These are phyloP conservation scores for Cutaneotrichosporon cutaneum DNA, from an alignment of 1,284 basidiomycete genomes.

Conservation along the genomic window DNA sequence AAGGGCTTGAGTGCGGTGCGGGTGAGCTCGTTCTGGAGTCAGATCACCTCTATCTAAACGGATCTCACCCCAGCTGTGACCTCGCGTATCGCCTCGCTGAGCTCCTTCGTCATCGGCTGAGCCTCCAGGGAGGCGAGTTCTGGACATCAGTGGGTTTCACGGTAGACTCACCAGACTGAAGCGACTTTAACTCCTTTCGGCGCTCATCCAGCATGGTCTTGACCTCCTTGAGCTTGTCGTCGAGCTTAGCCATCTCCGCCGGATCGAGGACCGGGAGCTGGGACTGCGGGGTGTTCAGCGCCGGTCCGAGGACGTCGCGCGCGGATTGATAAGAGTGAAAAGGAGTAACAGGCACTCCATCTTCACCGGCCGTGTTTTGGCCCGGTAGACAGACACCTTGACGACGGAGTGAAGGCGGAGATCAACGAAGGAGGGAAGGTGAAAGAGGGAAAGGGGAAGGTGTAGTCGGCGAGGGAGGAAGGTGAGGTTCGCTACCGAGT, in stretches of 20 bases:
- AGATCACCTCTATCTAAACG: neutral
- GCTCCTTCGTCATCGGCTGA: constrained; percentile 67
- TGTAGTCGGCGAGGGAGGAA: neutral
- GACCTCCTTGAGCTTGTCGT: constrained; percentile 59
- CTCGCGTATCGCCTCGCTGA: constrained; percentile 50
- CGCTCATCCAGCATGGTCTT: constrained; percentile 64
- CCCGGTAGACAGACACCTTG: no score
- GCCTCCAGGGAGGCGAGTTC: constrained; percentile 65
- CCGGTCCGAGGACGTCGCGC: no score
- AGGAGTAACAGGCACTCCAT: neutral
- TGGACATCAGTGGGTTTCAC: constrained; percentile 37
- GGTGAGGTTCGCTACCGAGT: neutral
- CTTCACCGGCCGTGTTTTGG: no score
- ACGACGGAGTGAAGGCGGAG: no score
- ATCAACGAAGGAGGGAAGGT: no score
- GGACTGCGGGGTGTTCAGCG: no score
- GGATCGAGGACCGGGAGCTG: constrained; percentile 17
- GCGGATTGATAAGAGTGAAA: neutral
- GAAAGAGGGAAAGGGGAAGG: neutral
- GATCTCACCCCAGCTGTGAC: constrained; percentile 38
- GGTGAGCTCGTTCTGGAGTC: constrained; percentile 36
- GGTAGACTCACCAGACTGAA: constrained; percentile 57
- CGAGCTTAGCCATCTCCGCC: constrained; percentile 14
- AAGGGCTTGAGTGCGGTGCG: constrained; percentile 32
- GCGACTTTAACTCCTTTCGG: constrained; percentile 61